phyloP scores from a whole-genome alignment of 495 filamentous ascomycete genomes.

The Aspergillus incahuasiensis region DNA sequence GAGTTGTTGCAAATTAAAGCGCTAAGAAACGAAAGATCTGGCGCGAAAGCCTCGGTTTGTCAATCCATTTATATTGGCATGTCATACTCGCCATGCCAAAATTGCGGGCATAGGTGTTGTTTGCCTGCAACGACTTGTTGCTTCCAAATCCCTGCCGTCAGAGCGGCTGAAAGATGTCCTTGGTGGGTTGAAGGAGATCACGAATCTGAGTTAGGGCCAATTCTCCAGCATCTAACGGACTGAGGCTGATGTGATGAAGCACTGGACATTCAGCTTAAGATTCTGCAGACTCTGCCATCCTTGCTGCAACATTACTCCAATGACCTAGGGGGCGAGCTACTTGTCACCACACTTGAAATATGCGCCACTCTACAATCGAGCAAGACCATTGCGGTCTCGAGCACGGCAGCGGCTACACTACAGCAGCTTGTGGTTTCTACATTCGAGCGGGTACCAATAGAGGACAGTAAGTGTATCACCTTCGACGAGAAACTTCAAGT shows the following conservation, averaged over 20 bases:
- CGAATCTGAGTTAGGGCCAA: slow-evolving; percentile 49
- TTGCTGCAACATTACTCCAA: slow-evolving; percentile 85
- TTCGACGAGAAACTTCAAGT: slow-evolving; percentile 18
- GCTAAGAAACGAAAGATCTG: slow-evolving; percentile 60
- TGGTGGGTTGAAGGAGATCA: slow-evolving; percentile 79
- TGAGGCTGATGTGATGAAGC: slow-evolving; percentile 46
- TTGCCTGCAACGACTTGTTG: slow-evolving; percentile 83
- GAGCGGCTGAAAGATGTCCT: slow-evolving; percentile 75
- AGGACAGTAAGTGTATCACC: slow-evolving; percentile 54
- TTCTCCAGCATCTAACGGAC: background rate
- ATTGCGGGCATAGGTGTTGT: slow-evolving; percentile 80
- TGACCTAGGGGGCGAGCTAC: slow-evolving; percentile 72
- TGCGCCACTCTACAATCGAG: slow-evolving; percentile 85
- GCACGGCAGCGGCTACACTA: slow-evolving; percentile 88
- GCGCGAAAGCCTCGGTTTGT: slow-evolving; percentile 75
- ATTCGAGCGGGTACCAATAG: slow-evolving; percentile 81
- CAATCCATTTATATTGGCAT: slow-evolving; percentile 89
- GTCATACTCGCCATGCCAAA: slow-evolving; percentile 80
- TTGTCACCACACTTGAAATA: slow-evolving; percentile 78
- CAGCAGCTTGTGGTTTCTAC: slow-evolving; percentile 90
- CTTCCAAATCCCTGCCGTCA: slow-evolving; percentile 69
- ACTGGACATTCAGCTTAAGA: slow-evolving; percentile 92
- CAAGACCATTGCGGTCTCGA: slow-evolving; percentile 88
- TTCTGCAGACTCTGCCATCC: slow-evolving; percentile 88
- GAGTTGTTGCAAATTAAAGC: background rate